Percentiles rank a stretch among this genome's conserved stretches.
phyloP scores from a whole-genome alignment of 179 eudicot genomes.

The Monotropa hypopitys region DNA sequence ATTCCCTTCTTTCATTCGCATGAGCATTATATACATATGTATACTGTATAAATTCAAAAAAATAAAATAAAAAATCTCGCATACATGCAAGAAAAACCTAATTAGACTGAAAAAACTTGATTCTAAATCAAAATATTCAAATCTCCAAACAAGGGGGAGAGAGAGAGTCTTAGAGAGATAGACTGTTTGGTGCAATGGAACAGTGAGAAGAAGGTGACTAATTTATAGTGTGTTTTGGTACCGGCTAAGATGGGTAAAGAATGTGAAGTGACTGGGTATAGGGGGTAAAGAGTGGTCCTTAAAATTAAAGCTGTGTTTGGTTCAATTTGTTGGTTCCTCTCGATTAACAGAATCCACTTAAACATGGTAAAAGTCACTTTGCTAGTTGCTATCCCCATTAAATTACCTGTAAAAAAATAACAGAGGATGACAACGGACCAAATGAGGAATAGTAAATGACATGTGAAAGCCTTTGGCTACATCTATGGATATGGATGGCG shows the following conservation, averaged over 20 bases:
- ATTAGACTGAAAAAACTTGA: too few species aligned
- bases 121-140: not conserved
- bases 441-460: not conserved
- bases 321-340: not conserved
- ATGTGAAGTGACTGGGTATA: not conserved
- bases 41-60: too few species aligned
- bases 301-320: not conserved
- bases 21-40: too few species aligned
- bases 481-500: not conserved
- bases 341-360: not conserved
- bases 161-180: not conserved
- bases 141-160: not conserved
- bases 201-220: not conserved
- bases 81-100: too few species aligned
- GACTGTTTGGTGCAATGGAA: not conserved
- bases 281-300: conserved; percentile 4
- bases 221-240: not conserved
- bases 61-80: too few species aligned
- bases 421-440: not conserved
- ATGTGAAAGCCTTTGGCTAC: not conserved
- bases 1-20: too few species aligned
- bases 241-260: not conserved
- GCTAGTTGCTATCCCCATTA: not conserved
- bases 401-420: not conserved
- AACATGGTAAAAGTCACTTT: not conserved